Base-by-base conservation (phyloP, 495 filamentous ascomycete genomes). In the Sphaerosporella brunnea region DNA sequence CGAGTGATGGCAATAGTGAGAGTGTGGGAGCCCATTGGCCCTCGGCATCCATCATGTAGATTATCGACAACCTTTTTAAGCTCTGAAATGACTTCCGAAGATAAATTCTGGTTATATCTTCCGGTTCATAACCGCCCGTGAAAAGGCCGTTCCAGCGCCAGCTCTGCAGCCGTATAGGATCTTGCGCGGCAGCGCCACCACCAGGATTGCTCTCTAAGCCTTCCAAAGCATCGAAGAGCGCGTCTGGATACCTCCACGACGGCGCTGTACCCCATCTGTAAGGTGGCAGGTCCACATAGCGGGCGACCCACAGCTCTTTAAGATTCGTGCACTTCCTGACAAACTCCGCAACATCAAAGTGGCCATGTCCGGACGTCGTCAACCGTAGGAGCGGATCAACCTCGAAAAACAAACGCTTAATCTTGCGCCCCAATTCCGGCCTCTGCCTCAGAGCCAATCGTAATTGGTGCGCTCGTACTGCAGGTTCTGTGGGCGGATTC, bases 331-430 rank as follows among this genome's bases (percentile, higher is more conserved):
- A 39, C 0, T 56, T 35, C 2, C 25, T 9, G 2, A 57, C 10
- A 25, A 57, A 52, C 28, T 56, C 53, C 10, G 38, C 43, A 2
- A 57, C 39, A 15, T 57, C 49, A 48, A 53, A 57, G 2, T 23
- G 5, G 0, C 3, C 23, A 9, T 45, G 23, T 13, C 26, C 20
- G 21, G 45, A 28, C 1, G 34, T 52, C 0, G 32, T 41, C 35
- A 37, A 18, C 18, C 35, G 8, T 4, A 57, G 49, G n/a, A 57
- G 45, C 11, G 54, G 54, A 28, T 57, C 49, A 2, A 47, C 36
- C 44, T 56, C 49, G 15, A 53, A 20, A 2, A 36, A 36, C 0
- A 57, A 42, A 1, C 25, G 21, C 21, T 57, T 57, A 25, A 57
- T 28, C 25, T 46, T 53, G 13, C 24, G 52, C 1, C 49, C 53